Evolutionary conservation across 441 rosid species (phyloP).

Genomic region (Sinapis alba): DNA sequence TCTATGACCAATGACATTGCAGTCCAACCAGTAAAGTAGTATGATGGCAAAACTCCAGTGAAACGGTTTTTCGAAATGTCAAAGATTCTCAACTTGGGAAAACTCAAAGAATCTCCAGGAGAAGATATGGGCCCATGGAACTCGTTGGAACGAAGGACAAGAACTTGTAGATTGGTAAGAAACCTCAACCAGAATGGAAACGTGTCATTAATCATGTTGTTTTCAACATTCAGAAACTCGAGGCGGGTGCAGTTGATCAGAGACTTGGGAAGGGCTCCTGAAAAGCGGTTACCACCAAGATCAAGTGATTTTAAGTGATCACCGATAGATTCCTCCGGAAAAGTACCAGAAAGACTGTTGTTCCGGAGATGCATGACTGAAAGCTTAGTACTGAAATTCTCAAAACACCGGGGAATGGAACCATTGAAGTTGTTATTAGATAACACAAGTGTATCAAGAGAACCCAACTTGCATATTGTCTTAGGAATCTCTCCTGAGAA

Average conservation of each 20-base stretch:
- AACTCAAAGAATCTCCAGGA: background rate
- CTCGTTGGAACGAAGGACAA: background rate
- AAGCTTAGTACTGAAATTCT: background rate
- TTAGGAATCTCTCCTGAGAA: background rate
- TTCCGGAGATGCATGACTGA: background rate
- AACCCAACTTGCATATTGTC: background rate
- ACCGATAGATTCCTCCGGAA: background rate
- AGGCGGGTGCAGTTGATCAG: background rate
- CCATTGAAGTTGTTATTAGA: background rate
- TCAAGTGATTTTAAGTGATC: background rate
- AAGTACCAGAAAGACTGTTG: background rate
- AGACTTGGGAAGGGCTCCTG: background rate
- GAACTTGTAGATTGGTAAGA: background rate
- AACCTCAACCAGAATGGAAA: background rate
- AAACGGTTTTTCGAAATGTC: background rate
- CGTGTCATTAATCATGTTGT: background rate
- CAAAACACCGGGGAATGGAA: background rate
- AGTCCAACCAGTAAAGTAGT: background rate
- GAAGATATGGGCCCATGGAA: constrained; percentile 7
- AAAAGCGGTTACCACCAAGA: background rate
- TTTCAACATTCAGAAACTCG: background rate
- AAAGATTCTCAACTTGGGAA: background rate
- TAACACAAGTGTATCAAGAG: background rate
- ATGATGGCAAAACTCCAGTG: background rate
- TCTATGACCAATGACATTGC: background rate